phyloP scores from a whole-genome alignment of 2,329 filamentous ascomycete genomes.

The Fusarium neocosmosporiellum region DNA sequence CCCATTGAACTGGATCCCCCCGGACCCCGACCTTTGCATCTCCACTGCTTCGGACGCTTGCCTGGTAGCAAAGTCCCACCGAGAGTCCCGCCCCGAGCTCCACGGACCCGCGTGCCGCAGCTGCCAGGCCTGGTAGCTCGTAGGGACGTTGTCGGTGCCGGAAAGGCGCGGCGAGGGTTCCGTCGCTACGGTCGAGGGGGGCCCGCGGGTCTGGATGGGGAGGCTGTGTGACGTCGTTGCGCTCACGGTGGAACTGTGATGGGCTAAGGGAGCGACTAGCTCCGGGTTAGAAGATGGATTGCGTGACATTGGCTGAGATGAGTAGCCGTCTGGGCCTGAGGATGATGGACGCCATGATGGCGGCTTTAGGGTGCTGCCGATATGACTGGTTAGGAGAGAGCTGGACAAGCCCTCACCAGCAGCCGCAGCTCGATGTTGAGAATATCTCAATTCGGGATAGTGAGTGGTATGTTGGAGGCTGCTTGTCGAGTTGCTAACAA shows the following conservation, averaged over 20 bases:
- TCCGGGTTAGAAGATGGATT: slow-evolving; percentile 30
- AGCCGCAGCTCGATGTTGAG: slow-evolving; percentile 16
- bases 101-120: slow-evolving; percentile 29
- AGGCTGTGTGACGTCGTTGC: slow-evolving; percentile 2
- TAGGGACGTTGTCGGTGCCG: slow-evolving; percentile 14
- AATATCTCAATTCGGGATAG: neutral
- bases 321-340: slow-evolving; percentile 25
- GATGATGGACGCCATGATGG: slow-evolving; percentile 18
- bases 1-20: slow-evolving; percentile 39
- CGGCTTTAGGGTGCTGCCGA: slow-evolving; percentile 29
- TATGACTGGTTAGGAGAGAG: slow-evolving; percentile 28
- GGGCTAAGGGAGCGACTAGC: neutral
- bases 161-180: slow-evolving; percentile 30
- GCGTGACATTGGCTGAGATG: slow-evolving; percentile 36
- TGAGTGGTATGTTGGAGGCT: slow-evolving; percentile 10
- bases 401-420: slow-evolving; percentile 22
- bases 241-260: slow-evolving; percentile 1
- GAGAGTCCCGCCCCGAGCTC: slow-evolving; percentile 20
- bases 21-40: slow-evolving; percentile 41
- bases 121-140: slow-evolving; percentile 25
- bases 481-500: slow-evolving; percentile 29
- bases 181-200: slow-evolving; percentile 33
- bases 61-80: slow-evolving; percentile 6
- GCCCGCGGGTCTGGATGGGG: slow-evolving; percentile 10
- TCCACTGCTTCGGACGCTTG: slow-evolving; percentile 20